A percentile compares a stretch with the other conserved stretches of the same genome.
These are phyloP conservation scores for Keithomyces neogunnii DNA, from an alignment of 2,329 filamentous ascomycete genomes.

Conservation along the genomic window DNA sequence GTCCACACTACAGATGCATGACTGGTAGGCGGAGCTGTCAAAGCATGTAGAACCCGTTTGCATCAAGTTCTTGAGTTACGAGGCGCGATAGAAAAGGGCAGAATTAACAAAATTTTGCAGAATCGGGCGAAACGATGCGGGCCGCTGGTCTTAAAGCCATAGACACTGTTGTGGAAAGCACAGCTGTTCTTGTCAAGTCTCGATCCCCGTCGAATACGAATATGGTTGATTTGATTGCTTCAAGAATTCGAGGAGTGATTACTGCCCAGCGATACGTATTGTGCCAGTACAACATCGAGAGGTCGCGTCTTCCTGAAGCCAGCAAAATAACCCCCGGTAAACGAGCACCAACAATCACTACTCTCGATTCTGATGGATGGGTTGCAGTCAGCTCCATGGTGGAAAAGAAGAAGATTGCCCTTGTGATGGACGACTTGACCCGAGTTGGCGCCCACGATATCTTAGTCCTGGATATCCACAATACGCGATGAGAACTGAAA, in stretches of 20 bases:
- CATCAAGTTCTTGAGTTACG: no score
- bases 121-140: conserved; percentile 97
- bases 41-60: not conserved
- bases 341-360: conserved; percentile 84
- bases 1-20: conserved; percentile 23
- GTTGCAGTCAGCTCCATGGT: conserved; percentile 95
- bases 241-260: conserved; percentile 87
- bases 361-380: conserved; percentile 82
- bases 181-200: conserved; percentile 87
- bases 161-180: conserved; percentile 82
- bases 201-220: conserved; percentile 71
- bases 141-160: conserved; percentile 91
- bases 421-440: conserved; percentile 77
- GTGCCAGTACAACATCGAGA: conserved; percentile 91
- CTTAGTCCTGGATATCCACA: conserved; percentile 76
- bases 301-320: conserved; percentile 57
- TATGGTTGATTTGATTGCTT: conserved; percentile 75
- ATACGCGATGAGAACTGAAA: conserved; percentile 44
- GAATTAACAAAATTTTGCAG: conserved; percentile 34
- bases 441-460: conserved; percentile 76
- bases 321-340: conserved; percentile 83
- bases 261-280: conserved; percentile 89
- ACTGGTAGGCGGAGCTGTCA: conserved; percentile 9
- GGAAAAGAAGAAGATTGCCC: conserved; percentile 74
- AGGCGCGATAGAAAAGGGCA: not conserved